phyloP scores from a whole-genome alignment of 1,284 basidiomycete species.

The Veloporphyrellus conicus region DNA sequence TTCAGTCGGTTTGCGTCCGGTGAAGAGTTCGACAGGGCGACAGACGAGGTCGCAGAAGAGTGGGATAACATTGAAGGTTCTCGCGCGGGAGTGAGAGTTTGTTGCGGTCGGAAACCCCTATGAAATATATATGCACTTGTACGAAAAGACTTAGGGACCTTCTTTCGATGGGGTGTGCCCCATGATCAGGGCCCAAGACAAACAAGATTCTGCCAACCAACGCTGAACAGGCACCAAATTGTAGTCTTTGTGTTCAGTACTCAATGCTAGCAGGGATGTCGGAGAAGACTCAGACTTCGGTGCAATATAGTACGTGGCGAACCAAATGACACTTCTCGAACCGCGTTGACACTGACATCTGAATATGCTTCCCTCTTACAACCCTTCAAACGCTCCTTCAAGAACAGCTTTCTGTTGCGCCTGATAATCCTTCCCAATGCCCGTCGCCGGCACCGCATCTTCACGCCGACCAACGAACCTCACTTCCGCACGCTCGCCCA shows the following conservation, averaged over 20 bases:
- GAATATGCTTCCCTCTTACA: slow-evolving; percentile 21
- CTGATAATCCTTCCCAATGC: slow-evolving; percentile 66
- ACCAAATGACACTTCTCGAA: too few species aligned
- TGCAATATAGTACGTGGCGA: too few species aligned
- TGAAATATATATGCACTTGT: background rate
- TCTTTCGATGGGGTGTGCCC: too few species aligned
- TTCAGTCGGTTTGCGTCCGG: slow-evolving; percentile 7
- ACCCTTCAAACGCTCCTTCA: slow-evolving; percentile 51
- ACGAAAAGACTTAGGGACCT: too few species aligned
- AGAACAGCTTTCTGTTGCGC: slow-evolving; percentile 61
- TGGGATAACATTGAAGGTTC: slow-evolving; percentile 21
- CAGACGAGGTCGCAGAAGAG: slow-evolving; percentile 16
- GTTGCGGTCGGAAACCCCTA: slow-evolving; percentile 22
- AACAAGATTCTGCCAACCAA: too few species aligned
- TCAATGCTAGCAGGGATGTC: too few species aligned
- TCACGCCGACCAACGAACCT: slow-evolving; percentile 65
- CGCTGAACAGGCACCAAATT: too few species aligned
- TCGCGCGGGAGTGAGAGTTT: slow-evolving; percentile 1
- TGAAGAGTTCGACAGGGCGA: slow-evolving; percentile 13
- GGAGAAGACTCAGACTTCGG: too few species aligned
- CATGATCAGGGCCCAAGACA: too few species aligned
- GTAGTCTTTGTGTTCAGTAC: too few species aligned
- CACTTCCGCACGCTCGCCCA: slow-evolving; percentile 31
- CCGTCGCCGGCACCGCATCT: slow-evolving; percentile 75
- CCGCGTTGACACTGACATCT: too few species aligned